Evolutionary conservation across 306 rosid genomes (phyloP).

Genomic region (Ceratonia siliqua): DNA sequence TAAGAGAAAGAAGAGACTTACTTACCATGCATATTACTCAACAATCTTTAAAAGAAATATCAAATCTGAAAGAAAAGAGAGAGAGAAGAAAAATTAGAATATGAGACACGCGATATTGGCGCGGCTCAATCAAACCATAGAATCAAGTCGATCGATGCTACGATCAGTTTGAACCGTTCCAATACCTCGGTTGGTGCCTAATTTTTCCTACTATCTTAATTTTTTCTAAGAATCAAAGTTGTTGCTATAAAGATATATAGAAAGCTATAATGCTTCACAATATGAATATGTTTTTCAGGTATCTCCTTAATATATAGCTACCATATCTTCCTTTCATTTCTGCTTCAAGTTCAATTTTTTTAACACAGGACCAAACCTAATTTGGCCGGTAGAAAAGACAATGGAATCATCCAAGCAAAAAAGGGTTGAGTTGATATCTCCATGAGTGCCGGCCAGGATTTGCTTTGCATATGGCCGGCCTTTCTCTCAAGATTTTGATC

Average conservation of each 20-base stretch:
- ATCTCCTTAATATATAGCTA: background rate
- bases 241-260: background rate
- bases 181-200: constrained; percentile 37
- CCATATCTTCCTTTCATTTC: background rate
- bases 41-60: background rate
- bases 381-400: no score
- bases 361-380: no score
- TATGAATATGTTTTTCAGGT: background rate
- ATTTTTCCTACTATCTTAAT: background rate
- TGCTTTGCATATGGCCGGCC: no score
- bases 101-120: constrained; percentile 47
- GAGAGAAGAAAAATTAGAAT: no score
- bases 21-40: background rate
- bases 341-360: background rate
- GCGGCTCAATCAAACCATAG: constrained; percentile 51
- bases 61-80: background rate
- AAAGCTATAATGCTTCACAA: background rate
- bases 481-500: no score
- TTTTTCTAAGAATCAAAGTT: background rate
- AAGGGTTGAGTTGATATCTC: no score
- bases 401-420: no score
- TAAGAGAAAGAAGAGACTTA: background rate
- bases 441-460: no score
- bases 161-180: constrained; percentile 54
- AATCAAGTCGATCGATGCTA: constrained; percentile 27